A percentile compares a stretch with the other conserved stretches of the same genome.
These are phyloP conservation scores for Linaria vulgaris DNA, from an alignment of 257 asterid species.

Conservation along the genomic window DNA sequence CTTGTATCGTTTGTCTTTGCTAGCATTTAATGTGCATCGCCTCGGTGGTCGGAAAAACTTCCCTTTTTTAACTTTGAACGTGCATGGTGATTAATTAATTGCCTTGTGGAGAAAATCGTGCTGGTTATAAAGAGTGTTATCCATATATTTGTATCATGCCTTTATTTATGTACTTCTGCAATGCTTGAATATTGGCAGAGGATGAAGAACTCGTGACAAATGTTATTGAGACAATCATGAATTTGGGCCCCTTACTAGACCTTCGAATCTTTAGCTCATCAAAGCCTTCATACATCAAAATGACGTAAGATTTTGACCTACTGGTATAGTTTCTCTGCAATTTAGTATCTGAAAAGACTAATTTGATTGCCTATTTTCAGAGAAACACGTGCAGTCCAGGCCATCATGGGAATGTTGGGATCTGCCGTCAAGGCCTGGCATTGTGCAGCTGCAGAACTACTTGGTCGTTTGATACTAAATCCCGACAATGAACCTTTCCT, in stretches of 20 bases:
- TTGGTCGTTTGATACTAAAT: slow-evolving; percentile 87
- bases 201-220: slow-evolving; percentile 97
- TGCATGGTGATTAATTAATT: background rate
- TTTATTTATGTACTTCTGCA: slow-evolving; percentile 23
- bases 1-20: background rate
- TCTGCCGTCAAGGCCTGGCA: slow-evolving; percentile 94
- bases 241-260: slow-evolving; percentile 83
- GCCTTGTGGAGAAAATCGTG: background rate
- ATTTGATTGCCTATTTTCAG: slow-evolving; percentile 35
- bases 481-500: slow-evolving; percentile 94
- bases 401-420: slow-evolving; percentile 82
- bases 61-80: background rate
- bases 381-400: slow-evolving; percentile 82
- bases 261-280: slow-evolving; percentile 91
- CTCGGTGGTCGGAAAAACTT: background rate
- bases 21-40: background rate
- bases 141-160: background rate
- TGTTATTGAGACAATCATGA: slow-evolving; percentile 82
- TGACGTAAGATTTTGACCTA: slow-evolving; percentile 54
- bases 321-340: slow-evolving; percentile 7
- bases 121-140: background rate
- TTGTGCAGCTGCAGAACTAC: slow-evolving; percentile 91
- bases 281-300: slow-evolving; percentile 79
- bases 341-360: slow-evolving; percentile 22
- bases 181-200: slow-evolving; percentile 51